Evolutionary conservation across 1,284 basidiomycete genomes (phyloP).

Genomic region (Xerocomus nothofagi): DNA sequence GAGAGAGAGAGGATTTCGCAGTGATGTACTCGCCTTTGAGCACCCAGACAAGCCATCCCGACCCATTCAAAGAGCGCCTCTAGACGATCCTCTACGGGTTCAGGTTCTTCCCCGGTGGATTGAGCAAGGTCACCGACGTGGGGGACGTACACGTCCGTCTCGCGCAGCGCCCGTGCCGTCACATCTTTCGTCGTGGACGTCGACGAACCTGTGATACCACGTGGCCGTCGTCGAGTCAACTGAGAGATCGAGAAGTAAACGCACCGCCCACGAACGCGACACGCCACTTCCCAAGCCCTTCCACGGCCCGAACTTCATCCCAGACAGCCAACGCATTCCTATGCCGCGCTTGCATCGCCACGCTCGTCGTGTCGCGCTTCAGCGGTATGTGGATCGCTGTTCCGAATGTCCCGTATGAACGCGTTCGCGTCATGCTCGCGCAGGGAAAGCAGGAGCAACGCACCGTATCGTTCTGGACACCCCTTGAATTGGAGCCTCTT

Average conservation of each 20-base stretch:
- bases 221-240: neutral
- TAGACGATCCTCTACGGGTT: conserved; percentile 49
- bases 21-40: conserved; percentile 36
- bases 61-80: conserved; percentile 64
- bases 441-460: conserved; percentile 21
- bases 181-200: conserved; percentile 1
- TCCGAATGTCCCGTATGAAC: too few species aligned
- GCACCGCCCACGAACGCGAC: conserved; percentile 39
- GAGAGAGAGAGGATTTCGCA: too few species aligned
- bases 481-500: conserved; percentile 49
- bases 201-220: neutral
- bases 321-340: conserved; percentile 39
- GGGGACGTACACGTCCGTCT: conserved; percentile 39
- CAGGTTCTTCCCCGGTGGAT: conserved; percentile 24
- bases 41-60: conserved; percentile 55
- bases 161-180: conserved; percentile 18
- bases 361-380: conserved; percentile 36
- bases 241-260: neutral
- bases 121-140: conserved; percentile 26
- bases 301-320: conserved; percentile 39
- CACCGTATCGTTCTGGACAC: conserved; percentile 49
- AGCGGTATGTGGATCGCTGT: conserved; percentile 49
- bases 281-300: conserved; percentile 44
- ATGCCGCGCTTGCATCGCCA: conserved; percentile 35
- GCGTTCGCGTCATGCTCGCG: neutral